A percentile compares a stretch with the other conserved stretches of the same genome.
Evolutionary conservation across 208 protist genomes (phyloP).

Genomic region (Tetramitus jugosus): DNA sequence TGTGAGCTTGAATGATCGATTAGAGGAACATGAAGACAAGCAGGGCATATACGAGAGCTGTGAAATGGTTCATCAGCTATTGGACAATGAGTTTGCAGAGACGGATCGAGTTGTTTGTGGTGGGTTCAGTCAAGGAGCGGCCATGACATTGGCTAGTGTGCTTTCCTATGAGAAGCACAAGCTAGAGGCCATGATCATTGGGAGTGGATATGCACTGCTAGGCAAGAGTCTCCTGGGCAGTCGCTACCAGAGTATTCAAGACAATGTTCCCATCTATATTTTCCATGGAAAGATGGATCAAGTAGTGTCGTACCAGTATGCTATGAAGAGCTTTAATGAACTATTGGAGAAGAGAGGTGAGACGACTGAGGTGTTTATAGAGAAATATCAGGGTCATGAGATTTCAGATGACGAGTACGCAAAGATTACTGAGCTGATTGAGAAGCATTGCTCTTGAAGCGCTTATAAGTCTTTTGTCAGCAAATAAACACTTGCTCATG

Average conservation of each 20-base stretch:
- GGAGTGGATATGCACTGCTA: background rate
- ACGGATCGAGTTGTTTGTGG: background rate
- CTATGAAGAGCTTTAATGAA: background rate
- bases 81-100: background rate
- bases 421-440: too few species aligned
- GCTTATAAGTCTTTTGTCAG: too few species aligned
- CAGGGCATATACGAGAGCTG: background rate
- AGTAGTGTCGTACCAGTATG: background rate
- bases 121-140: conserved; percentile 6
- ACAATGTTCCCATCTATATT: conserved; percentile 14
- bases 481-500: too few species aligned
- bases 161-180: background rate
- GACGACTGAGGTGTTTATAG: background rate
- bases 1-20: background rate
- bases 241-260: background rate
- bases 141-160: background rate
- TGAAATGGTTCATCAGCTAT: background rate
- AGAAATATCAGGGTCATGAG: conserved; percentile 3
- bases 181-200: background rate
- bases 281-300: conserved; percentile 10
- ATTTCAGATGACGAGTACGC: background rate
- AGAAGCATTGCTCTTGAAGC: too few species aligned
- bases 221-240: too few species aligned
- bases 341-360: background rate
- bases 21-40: background rate